Conservation (phyloP, 306 rosid genomes). For the Styphnolobium japonicum region DNA sequence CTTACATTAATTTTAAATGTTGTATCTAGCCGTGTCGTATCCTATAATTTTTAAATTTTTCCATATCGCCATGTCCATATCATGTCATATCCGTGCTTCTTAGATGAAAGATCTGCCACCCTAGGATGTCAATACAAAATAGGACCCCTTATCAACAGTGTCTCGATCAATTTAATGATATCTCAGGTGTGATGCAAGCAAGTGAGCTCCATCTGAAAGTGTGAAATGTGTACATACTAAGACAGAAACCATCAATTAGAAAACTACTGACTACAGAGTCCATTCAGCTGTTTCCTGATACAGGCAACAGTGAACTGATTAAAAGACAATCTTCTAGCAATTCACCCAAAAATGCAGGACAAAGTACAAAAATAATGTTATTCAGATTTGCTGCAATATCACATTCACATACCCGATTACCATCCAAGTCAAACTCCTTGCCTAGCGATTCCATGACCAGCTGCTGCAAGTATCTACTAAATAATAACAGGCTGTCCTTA, state of each 20-base stretch:
- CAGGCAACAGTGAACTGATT: background rate
- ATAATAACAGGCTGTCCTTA: constrained; percentile 85
- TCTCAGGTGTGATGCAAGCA: background rate
- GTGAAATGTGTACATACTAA: background rate
- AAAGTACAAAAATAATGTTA: background rate
- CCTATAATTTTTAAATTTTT: no score
- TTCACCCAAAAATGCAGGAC: constrained; percentile 1
- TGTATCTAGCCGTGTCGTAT: no score
- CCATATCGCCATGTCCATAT: no score
- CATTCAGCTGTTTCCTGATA: background rate
- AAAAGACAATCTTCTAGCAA: constrained; percentile 1
- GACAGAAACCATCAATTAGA: background rate
- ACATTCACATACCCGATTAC: constrained; percentile 70
- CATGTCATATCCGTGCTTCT: no score
- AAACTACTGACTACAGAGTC: background rate
- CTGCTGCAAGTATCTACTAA: constrained; percentile 96
- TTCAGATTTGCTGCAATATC: background rate
- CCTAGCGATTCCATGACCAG: constrained; percentile 99
- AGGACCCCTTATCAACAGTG: background rate
- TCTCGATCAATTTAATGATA: background rate
- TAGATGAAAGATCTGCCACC: background rate
- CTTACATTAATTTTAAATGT: no score
- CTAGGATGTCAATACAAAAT: background rate
- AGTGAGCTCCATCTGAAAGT: background rate
- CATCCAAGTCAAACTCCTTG: constrained; percentile 97